These are phyloP conservation scores for Cornus controversa DNA, from an alignment of 148 eudicot species.

Conservation along the genomic window DNA sequence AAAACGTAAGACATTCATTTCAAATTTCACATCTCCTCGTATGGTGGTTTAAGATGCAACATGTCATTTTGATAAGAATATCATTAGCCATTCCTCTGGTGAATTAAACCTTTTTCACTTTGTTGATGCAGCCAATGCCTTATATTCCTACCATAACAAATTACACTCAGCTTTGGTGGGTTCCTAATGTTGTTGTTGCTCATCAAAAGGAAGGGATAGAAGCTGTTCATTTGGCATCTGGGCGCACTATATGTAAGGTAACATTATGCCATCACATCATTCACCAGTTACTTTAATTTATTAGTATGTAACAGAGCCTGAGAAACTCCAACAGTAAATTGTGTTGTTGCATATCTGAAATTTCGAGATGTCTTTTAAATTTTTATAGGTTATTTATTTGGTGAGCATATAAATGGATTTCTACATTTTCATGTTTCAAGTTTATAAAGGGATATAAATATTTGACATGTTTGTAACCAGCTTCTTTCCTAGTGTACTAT, in stretches of 20 bases:
- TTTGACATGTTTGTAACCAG: no score
- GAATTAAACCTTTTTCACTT: constrained; percentile 4
- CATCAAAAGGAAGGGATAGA: constrained; percentile 99
- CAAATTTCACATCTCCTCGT: not conserved
- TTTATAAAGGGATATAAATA: no score
- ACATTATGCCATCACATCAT: constrained; percentile 2
- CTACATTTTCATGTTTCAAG: no score
- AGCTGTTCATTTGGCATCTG: constrained; percentile 94
- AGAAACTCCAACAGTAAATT: not conserved
- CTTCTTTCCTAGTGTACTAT: no score
- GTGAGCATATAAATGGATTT: no score
- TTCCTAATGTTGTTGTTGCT: constrained; percentile 95
- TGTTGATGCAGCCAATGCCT: constrained; percentile 50
- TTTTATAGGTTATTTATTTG: no score
- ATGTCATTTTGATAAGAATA: not conserved
- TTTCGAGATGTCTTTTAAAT: no score
- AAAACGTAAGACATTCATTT: not conserved
- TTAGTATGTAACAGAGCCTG: not conserved
- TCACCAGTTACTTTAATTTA: not conserved
- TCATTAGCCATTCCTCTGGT: not conserved
- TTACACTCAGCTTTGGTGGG: constrained; percentile 96
- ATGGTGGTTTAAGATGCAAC: not conserved
- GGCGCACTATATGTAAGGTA: constrained; percentile 96
- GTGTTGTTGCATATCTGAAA: not conserved
- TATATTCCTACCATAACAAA: constrained; percentile 96